Conservation (phyloP, 2,329 filamentous ascomycete species). For the Trichophyton schoenleinii region DNA sequence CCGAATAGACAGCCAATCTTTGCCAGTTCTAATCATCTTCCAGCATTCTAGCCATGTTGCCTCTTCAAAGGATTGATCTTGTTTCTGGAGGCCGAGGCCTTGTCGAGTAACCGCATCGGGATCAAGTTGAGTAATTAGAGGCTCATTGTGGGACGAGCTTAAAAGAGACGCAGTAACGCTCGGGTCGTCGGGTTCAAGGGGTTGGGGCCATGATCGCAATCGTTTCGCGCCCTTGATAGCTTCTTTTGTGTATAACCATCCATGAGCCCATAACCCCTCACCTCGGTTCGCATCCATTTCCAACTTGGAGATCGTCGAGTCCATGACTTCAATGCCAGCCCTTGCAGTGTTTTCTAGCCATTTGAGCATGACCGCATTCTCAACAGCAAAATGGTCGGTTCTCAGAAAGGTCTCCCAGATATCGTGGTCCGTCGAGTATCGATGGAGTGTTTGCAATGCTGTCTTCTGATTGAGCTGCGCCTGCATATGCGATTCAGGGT, state of each 20-base stretch:
- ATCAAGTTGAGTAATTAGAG: conserved; percentile 75
- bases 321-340: conserved; percentile 54
- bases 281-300: conserved; percentile 65
- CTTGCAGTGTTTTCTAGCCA: conserved; percentile 75
- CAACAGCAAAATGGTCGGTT: conserved; percentile 58
- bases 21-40: conserved; percentile 80
- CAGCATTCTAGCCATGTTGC: conserved; percentile 91
- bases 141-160: conserved; percentile 47
- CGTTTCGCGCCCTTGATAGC: conserved; percentile 85
- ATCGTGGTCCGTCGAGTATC: conserved; percentile 48
- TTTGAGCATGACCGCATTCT: conserved; percentile 66
- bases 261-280: conserved; percentile 65
- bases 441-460: conserved; percentile 35
- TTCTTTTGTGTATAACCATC: conserved; percentile 84
- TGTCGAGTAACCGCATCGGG: conserved; percentile 82
- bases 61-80: conserved; percentile 79
- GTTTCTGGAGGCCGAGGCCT: conserved; percentile 58
- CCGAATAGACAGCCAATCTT: conserved; percentile 56
- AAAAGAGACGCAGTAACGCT: conserved; percentile 45
- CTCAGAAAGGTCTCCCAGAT: conserved; percentile 64
- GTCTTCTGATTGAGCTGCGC: conserved; percentile 29
- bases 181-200: conserved; percentile 50
- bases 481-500: conserved; percentile 36
- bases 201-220: conserved; percentile 53
- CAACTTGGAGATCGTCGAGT: conserved; percentile 62